Evolutionary conservation across 2,329 filamentous ascomycete species (phyloP), one percentile per base, ranked within the genome.

Genomic region (Pleoardoris graminearum): DNA sequence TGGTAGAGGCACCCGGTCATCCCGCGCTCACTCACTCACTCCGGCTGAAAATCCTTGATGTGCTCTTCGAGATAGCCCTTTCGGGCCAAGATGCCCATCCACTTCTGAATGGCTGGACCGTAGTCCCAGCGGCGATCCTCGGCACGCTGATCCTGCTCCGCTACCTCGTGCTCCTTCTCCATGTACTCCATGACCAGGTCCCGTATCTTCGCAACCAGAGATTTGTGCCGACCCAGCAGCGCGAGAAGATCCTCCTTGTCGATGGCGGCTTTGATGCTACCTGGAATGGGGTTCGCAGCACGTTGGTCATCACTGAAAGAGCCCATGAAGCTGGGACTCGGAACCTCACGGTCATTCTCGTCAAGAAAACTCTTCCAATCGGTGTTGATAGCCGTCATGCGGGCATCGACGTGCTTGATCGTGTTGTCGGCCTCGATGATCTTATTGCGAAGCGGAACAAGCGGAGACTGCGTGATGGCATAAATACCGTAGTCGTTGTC

Each of bases 401-500:
- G 71, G 1, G 63, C 55, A 23, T 79, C 74, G 3, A 80, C 60
- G 4, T 61, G 57, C 27, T 72, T 63, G 16, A 82, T 55, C n/a
- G 68, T 69, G 55, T 75, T 77, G 42, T 82, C 70, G 42, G 80
- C 82, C 16, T 67, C 51, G 3, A 74, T 70, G 53, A 82, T 52
- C 67, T 77, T 59, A 16, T 69, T 59, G 23, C 76, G 68, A 10
- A 85, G 75, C 3, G 74, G 69, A 11, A 75, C 63, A 1, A 88
- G 71, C 0, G 89, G 86, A 51, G 87, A 88, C 51, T 83, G 82
- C 57, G 87, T 88, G 2, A 96, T 75, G 21, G 90, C 86, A 43
- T 96, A 79, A 32, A 96, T 82, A 57, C 85, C 91, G 74, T 91
- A 95, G n/a, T 86, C 82, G 25, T 90, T 80, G 47, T 80, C 83